Conservation (phyloP, 2,329 filamentous ascomycete species). For the Apiospora koreana region DNA sequence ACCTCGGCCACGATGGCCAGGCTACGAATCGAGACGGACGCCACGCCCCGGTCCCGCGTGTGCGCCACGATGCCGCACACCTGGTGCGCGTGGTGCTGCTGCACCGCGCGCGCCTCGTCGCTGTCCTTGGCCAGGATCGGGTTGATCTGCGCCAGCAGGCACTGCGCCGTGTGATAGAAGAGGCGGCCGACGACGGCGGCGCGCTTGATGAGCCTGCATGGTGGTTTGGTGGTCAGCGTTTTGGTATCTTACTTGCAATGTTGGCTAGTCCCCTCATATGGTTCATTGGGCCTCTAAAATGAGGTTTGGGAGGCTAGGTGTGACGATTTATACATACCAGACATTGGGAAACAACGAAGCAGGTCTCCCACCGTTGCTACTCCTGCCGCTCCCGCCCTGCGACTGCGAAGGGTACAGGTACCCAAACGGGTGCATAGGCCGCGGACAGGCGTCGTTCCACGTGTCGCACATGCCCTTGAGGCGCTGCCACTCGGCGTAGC, state of each 20-base stretch:
- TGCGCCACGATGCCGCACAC: conserved; percentile 90
- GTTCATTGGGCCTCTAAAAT: no score
- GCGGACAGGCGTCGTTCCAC: conserved; percentile 78
- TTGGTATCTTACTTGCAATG: no score
- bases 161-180: conserved; percentile 87
- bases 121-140: conserved; percentile 63
- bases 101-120: conserved; percentile 69
- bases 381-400: conserved; percentile 14
- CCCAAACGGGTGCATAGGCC: conserved; percentile 84
- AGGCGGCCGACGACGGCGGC: conserved; percentile 79
- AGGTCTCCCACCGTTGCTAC: conserved; percentile 36
- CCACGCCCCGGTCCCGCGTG: conserved; percentile 77
- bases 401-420: conserved; percentile 72
- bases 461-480: conserved; percentile 80
- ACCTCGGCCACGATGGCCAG: conserved; percentile 77
- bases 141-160: conserved; percentile 77
- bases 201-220: conserved; percentile 73
- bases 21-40: conserved; percentile 76
- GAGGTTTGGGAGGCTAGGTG: no score
- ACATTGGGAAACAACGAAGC: conserved; percentile 84
- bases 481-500: conserved; percentile 74
- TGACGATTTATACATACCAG: no score
- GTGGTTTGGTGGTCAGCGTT: no score
- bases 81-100: conserved; percentile 75
- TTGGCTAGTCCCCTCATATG: no score